Conservation (phyloP, 164 flowering plant species). For the Liquidambar formosana region DNA sequence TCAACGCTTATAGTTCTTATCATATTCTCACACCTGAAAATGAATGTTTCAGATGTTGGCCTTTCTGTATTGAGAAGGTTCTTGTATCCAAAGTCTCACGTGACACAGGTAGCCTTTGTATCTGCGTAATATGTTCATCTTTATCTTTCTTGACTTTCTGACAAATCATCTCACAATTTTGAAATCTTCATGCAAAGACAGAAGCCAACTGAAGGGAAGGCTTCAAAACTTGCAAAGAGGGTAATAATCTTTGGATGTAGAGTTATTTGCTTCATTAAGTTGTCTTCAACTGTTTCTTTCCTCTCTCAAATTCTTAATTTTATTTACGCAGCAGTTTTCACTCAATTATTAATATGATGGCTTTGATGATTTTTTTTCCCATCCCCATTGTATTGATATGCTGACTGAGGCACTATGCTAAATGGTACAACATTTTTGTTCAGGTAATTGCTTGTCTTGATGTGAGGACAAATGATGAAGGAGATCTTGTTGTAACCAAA, state of each 20-base stretch:
- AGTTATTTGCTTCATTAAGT: not conserved
- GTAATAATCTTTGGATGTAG: constrained; percentile 18
- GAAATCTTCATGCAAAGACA: constrained; percentile 50
- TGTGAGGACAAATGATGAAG: no score
- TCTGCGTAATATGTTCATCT: constrained; percentile 8
- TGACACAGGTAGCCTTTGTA: constrained; percentile 51
- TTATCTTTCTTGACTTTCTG: constrained; percentile 6
- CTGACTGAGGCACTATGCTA: not conserved
- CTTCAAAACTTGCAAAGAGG: no score
- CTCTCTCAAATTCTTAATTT: no score
- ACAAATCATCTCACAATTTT: no score
- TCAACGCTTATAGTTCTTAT: no score
- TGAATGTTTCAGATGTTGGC: constrained; percentile 75
- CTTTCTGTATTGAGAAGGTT: constrained; percentile 85
- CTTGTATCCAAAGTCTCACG: constrained; percentile 58
- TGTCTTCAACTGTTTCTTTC: no score
- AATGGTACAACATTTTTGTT: no score
- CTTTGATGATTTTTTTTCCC: constrained; percentile 1
- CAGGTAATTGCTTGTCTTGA: no score
- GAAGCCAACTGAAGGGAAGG: no score
- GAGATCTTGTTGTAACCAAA: no score
- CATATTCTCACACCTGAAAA: not conserved
- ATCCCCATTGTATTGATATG: not conserved
- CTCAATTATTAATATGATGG: no score
- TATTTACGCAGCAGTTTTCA: no score